These are phyloP conservation scores for Leccinum disarticulatum DNA, from an alignment of 768 basidiomycete species.

Conservation along the genomic window DNA sequence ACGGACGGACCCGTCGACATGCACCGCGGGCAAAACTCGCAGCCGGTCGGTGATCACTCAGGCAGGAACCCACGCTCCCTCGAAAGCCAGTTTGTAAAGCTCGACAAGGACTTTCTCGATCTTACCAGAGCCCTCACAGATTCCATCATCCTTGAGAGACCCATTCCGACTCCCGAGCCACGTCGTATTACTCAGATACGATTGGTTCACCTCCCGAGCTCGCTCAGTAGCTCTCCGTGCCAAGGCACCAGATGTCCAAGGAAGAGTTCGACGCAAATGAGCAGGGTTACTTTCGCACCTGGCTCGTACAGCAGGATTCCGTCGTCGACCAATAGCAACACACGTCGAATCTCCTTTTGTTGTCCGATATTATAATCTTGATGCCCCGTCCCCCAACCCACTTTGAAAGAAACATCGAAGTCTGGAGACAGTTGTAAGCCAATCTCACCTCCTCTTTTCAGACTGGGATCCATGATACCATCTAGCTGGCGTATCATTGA, in stretches of 20 bases:
- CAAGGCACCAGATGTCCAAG: conserved; percentile 77
- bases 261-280: conserved; percentile 89
- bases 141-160: conserved; percentile 51
- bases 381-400: conserved; percentile 71
- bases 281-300: conserved; percentile 77
- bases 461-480: conserved; percentile 2
- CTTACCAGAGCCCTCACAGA: conserved; percentile 59
- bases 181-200: conserved; percentile 36
- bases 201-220: conserved; percentile 7
- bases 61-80: conserved; percentile 46
- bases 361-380: conserved; percentile 3
- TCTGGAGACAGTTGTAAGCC: conserved; percentile 89
- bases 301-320: conserved; percentile 67
- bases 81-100: conserved; percentile 69
- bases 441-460: conserved; percentile 5
- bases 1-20: neutral
- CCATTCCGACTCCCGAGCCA: conserved; percentile 41
- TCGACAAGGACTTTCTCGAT: conserved; percentile 60
- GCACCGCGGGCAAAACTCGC: conserved; percentile 7
- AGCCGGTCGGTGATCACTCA: conserved; percentile 27
- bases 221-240: conserved; percentile 29
- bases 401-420: conserved; percentile 89
- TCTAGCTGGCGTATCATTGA: conserved; percentile 90
- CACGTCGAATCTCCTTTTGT: conserved; percentile 7
- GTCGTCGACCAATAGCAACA: conserved; percentile 55